A percentile compares a stretch with the other conserved stretches of the same genome.
Conservation (phyloP, 345 rosid genomes). For the Rubroshorea leprosula region DNA sequence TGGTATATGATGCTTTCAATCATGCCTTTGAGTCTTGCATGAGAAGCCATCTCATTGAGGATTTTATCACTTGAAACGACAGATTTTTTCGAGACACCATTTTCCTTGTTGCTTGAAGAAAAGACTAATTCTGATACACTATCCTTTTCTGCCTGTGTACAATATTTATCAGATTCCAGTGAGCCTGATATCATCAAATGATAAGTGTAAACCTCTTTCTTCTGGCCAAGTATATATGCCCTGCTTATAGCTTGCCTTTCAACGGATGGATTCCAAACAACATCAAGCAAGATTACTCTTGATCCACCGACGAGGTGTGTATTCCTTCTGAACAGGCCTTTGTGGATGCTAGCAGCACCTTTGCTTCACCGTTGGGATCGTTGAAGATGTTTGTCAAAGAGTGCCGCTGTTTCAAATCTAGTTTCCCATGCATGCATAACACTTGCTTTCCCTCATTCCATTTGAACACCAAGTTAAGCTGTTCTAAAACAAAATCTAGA, state of each 20-base stretch:
- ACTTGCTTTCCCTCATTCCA: conserved; percentile 52
- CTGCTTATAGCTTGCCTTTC: conserved; percentile 79
- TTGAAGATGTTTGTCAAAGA: conserved; percentile 44
- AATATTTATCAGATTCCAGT: conserved; percentile 42
- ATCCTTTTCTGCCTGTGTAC: conserved; percentile 46
- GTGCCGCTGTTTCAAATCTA: conserved; percentile 36
- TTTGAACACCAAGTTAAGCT: conserved; percentile 23
- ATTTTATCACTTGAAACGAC: conserved; percentile 26
- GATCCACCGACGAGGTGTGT: conserved; percentile 74
- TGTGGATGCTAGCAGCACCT: conserved; percentile 71
- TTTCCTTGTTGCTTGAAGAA: neutral
- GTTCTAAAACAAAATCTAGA: conserved; percentile 38
- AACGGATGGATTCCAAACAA: conserved; percentile 81
- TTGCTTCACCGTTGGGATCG: conserved; percentile 35
- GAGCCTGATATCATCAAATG: conserved; percentile 55
- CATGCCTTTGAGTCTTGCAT: conserved; percentile 16
- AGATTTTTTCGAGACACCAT: no score
- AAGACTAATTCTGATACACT: conserved; percentile 40
- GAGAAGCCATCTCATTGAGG: conserved; percentile 25
- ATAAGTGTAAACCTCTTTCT: conserved; percentile 50
- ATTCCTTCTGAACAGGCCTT: conserved; percentile 77
- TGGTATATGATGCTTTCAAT: conserved; percentile 24
- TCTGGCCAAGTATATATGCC: conserved; percentile 70
- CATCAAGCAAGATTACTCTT: conserved; percentile 70
- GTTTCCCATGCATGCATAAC: conserved; percentile 43